Evolutionary conservation across 371 early-diverging fungal species (phyloP), one percentile per base, ranked within the genome.

Genomic region (Blakeslea trispora): DNA sequence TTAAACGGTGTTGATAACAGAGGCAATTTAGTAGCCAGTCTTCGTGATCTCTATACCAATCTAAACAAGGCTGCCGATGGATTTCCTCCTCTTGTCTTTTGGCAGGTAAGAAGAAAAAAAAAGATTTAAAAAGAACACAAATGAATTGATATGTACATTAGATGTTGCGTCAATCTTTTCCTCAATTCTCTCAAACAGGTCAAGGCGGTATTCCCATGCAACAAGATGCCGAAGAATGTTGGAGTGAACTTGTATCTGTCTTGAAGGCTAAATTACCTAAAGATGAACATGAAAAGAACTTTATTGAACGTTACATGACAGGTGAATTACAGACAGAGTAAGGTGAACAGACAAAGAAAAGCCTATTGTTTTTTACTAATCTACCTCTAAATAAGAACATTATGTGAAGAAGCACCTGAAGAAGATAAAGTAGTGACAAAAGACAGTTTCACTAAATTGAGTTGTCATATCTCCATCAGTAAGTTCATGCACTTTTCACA

Each of bases 141-240:
- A 11, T 2, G 32, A 45, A 13, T 41, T 39, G 14, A 18, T 11
- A 37, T 14, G 3, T 10, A 13, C 23, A 13, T 34, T 44, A 86
- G 82, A 74, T 87, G 55, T 75, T 98, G 42, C 87, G 95, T 15
- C 73, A 79, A 49, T 84, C 81, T 1, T 95, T 86, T 61, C 96
- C 96, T 32, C 93, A 92, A 68, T 97, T 95, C 69, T 84, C 84
- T 10, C 91, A 91, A 63, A 79, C 75, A 55, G 85, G 91, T 68
- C 73, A 78, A 58, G 79, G 76, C 46, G 81, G 93, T 64, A 53
- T 87, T 17, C 90, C 82, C 68, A 76, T 81, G 77, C 98, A 99
- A 67, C 98, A 99, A 75, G 99, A 99, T 74, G 99, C 99, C 3
- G 97, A 98, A 69, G 99, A 99, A 70, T 96, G 95, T 71, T 97